Evolutionary conservation across 495 filamentous ascomycete species (phyloP).

Genomic region (Penicillium simplicissimum): DNA sequence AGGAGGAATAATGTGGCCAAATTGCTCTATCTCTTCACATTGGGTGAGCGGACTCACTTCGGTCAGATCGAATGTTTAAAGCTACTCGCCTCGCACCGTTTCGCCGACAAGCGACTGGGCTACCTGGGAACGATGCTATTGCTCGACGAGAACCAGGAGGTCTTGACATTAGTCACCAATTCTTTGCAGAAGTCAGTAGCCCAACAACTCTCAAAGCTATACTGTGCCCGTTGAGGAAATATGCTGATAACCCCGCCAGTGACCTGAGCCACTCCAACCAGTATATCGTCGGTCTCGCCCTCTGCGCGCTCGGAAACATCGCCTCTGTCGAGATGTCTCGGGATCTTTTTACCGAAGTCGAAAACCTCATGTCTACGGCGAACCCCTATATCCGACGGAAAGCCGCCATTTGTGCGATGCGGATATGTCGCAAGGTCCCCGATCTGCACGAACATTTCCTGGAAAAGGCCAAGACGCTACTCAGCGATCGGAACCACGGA

Average conservation of each 20-base stretch:
- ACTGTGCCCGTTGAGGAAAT: background rate
- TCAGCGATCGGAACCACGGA: slow-evolving; percentile 91
- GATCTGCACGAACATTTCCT: slow-evolving; percentile 96
- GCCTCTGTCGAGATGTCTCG: slow-evolving; percentile 98
- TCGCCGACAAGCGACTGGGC: slow-evolving; percentile 95
- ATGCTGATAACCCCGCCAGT: slow-evolving; percentile 49
- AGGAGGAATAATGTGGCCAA: slow-evolving; percentile 99
- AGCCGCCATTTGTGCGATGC: slow-evolving; percentile 99
- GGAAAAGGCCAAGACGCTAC: slow-evolving; percentile 85
- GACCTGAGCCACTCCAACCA: slow-evolving; percentile 97
- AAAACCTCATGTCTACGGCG: slow-evolving; percentile 81
- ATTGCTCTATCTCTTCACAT: slow-evolving; percentile 94
- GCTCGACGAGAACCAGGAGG: slow-evolving; percentile 97
- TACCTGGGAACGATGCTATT: slow-evolving; percentile 96
- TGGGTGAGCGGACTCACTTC: slow-evolving; percentile 98
- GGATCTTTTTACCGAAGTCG: slow-evolving; percentile 94
- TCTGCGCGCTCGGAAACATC: slow-evolving; percentile 95
- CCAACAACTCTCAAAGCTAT: background rate
- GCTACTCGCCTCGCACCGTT: slow-evolving; percentile 91
- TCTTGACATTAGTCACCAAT: slow-evolving; percentile 94
- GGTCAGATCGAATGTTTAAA: slow-evolving; percentile 99
- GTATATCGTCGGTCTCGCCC: slow-evolving; percentile 94
- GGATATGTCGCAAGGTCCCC: slow-evolving; percentile 96
- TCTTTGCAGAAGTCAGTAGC: slow-evolving; percentile 84
- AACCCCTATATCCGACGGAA: slow-evolving; percentile 98